These are phyloP conservation scores for Articulospora tetracladia DNA, from an alignment of 495 filamentous ascomycete genomes.

Conservation along the genomic window DNA sequence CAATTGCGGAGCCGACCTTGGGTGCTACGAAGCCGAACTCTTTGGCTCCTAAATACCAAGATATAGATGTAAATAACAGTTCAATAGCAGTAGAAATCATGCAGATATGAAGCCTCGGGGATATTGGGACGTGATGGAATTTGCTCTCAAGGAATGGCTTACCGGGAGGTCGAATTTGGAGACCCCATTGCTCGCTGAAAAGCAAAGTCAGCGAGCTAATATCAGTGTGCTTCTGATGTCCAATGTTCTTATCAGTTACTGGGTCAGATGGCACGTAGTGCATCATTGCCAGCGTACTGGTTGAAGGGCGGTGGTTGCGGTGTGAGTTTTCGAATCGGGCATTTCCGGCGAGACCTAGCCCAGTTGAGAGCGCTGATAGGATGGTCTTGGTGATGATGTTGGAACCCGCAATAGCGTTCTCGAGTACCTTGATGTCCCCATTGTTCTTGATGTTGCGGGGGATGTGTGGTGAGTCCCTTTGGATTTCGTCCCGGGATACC, in stretches of 20 bases:
- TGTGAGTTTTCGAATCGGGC: slow-evolving; percentile 49
- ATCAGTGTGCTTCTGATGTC: slow-evolving; percentile 57
- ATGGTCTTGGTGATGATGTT: slow-evolving; percentile 49
- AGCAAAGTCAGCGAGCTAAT: slow-evolving; percentile 54
- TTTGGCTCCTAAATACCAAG: slow-evolving; percentile 23
- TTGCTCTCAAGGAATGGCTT: not conserved
- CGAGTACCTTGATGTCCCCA: slow-evolving; percentile 39
- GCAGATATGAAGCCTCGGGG: no score
- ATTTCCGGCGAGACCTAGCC: slow-evolving; percentile 36
- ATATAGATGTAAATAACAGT: not conserved
- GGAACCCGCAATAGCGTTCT: slow-evolving; percentile 42
- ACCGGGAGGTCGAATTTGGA: slow-evolving; percentile 46
- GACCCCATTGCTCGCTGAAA: slow-evolving; percentile 52
- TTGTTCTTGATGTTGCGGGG: slow-evolving; percentile 45
- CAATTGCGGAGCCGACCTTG: slow-evolving; percentile 42
- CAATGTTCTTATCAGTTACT: slow-evolving; percentile 36
- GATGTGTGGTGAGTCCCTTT: slow-evolving; percentile 38
- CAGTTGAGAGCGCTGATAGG: slow-evolving; percentile 44
- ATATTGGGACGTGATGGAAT: not conserved
- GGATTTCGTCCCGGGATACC: slow-evolving; percentile 44
- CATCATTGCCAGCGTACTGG: slow-evolving; percentile 42
- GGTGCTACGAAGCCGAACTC: slow-evolving; percentile 52
- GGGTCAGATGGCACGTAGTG: slow-evolving; percentile 43
- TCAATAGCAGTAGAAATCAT: not conserved
- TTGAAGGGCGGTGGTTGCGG: slow-evolving; percentile 44